phyloP scores from a whole-genome alignment of 495 filamentous ascomycete genomes.

The Cercophora scortea region DNA sequence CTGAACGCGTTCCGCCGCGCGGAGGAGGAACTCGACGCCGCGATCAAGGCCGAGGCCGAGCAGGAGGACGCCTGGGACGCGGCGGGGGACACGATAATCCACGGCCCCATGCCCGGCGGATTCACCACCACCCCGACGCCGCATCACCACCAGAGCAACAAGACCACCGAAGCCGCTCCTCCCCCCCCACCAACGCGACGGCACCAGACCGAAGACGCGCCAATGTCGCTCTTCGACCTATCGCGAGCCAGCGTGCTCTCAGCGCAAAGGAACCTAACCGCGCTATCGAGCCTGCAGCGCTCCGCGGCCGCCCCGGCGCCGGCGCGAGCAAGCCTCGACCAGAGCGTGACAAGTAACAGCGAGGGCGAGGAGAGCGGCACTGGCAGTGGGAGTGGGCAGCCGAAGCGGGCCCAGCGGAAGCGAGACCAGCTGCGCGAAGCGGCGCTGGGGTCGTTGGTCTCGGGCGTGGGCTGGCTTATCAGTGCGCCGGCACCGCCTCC shows the following conservation, averaged over 20 bases:
- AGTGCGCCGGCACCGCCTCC: constrained; percentile 45
- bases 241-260: constrained; percentile 69
- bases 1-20: constrained; percentile 76
- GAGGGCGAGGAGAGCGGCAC: constrained; percentile 16
- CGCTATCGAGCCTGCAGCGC: constrained; percentile 36
- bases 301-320: not conserved
- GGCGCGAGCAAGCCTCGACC: constrained; percentile 7
- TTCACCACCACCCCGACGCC: constrained; percentile 30
- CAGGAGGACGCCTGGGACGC: constrained; percentile 68
- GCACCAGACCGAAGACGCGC: constrained; percentile 51
- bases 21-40: constrained; percentile 72
- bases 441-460: constrained; percentile 62
- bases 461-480: constrained; percentile 80
- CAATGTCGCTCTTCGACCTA: constrained; percentile 91
- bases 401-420: constrained; percentile 53
- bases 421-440: constrained; percentile 76
- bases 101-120: constrained; percentile 52
- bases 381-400: too few relatives aligned
- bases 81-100: constrained; percentile 46
- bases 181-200: constrained; percentile 4
- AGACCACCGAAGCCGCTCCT: not conserved
- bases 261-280: constrained; percentile 49
- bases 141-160: constrained; percentile 10
- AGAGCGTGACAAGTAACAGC: not conserved
- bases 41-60: constrained; percentile 62